Conservation (phyloP, 345 rosid genomes). For the Citrus maxima region DNA sequence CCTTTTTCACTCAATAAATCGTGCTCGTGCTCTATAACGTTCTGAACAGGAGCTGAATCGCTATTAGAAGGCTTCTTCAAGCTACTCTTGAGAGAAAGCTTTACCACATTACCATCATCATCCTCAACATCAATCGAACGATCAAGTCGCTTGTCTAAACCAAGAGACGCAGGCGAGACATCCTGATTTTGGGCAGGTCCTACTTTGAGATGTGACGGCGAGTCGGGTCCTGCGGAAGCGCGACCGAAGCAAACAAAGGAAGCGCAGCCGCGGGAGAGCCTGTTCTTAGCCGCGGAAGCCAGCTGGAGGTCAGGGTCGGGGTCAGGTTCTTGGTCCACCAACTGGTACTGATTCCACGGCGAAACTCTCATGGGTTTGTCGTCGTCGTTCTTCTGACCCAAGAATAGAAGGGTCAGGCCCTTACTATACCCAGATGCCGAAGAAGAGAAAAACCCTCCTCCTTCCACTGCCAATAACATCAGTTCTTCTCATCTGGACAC, state of each 20-base stretch:
- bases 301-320: constrained; percentile 78
- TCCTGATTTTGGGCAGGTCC: constrained; percentile 71
- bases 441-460: constrained; percentile 98
- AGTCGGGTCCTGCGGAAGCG: constrained; percentile 76
- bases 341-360: constrained; percentile 96
- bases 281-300: constrained; percentile 82
- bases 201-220: constrained; percentile 70
- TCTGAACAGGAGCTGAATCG: constrained; percentile 34
- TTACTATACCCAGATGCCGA: constrained; percentile 95
- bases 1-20: constrained; percentile 35
- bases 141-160: constrained; percentile 41
- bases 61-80: constrained; percentile 59
- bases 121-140: constrained; percentile 36
- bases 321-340: constrained; percentile 79
- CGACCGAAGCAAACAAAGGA: constrained; percentile 87
- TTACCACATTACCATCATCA: constrained; percentile 38
- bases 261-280: constrained; percentile 81
- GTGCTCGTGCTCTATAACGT: constrained; percentile 33
- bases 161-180: constrained; percentile 44
- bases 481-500: constrained; percentile 72
- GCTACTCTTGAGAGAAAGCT: constrained; percentile 64
- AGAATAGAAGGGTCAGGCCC: constrained; percentile 82
- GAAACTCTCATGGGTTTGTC: constrained; percentile 91
- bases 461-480: constrained; percentile 98
- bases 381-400: constrained; percentile 79